Base-by-base conservation (phyloP, 495 filamentous ascomycete genomes). In the Coniosporium apollinis region DNA sequence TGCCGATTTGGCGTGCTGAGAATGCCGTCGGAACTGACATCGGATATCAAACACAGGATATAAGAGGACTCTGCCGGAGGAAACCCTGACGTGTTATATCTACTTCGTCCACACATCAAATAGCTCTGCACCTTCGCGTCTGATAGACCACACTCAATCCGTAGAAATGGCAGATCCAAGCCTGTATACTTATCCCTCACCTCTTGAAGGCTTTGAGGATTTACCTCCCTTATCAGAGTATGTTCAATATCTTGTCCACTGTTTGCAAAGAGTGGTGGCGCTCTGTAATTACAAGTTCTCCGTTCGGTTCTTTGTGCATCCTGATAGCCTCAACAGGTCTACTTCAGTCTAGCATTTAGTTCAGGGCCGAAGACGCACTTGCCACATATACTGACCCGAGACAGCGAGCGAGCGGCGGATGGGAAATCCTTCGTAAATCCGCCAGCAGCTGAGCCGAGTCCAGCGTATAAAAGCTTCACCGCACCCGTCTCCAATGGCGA, bases 381-480 rank as follows among this genome's bases (percentile, higher is more conserved):
- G 24, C 9, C n/a, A 19, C 17, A 21, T 20, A 34, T 19, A 34
- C 37, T 22, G 37, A 30, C 30, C 13, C 30, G 1, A 22, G 29
- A 14, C 26, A 59, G 56, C 19, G 56, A 57, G 31, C 44, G 18
- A 22, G 25, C 45, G n/a, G 36, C 36, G 21, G 50, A 59, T 43
- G 54, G 52, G 2, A 59, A 57, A 37, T 52, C 54, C 3, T 54
- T 39, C 44, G 38, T 59, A 26, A 57, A 59, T 41, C 46, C 46
- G 11, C 46, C 50, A 8, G 40, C 47, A 22, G 36, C 36, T 9
- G 32, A 44, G 31, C 36, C 33, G 21, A 54, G 50, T 33, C 13
- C 32, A 17, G 50, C 55, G 28, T 60, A 60, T 39, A 33, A 33
- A 0, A 18, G 33, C 4, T 60, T 60, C 39, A 30, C 45, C 8